Evolutionary conservation across 2,329 filamentous ascomycete genomes (phyloP).

Genomic region (Cryoendolithus antarcticus): DNA sequence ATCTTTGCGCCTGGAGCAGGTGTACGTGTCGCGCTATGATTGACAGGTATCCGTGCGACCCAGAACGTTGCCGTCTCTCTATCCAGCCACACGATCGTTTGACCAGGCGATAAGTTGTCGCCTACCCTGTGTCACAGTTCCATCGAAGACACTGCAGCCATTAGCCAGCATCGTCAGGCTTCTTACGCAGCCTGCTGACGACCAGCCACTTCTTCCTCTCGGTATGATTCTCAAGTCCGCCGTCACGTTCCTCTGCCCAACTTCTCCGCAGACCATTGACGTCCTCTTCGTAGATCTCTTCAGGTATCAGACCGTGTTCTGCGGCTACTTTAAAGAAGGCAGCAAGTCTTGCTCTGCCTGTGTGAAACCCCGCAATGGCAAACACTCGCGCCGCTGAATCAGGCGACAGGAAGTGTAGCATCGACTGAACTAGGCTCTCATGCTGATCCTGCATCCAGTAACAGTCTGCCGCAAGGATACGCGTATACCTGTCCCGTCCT

Average conservation of each 20-base stretch:
- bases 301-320: constrained; percentile 44
- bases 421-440: constrained; percentile 49
- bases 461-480: constrained; percentile 57
- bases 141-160: no score
- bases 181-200: constrained; percentile 26
- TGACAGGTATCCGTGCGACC: no score
- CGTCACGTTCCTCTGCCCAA: constrained; percentile 44
- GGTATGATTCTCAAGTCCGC: constrained; percentile 48
- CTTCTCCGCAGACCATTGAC: constrained; percentile 49
- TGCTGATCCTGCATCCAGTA: constrained; percentile 67
- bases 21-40: no score
- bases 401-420: constrained; percentile 47
- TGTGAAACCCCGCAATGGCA: constrained; percentile 62
- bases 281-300: constrained; percentile 57
- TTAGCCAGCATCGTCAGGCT: neutral
- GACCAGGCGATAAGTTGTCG: no score
- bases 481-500: constrained; percentile 39
- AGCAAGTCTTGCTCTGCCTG: constrained; percentile 53
- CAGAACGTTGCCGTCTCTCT: no score
- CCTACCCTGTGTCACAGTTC: no score
- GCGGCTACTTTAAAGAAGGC: constrained; percentile 50
- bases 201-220: constrained; percentile 61
- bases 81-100: no score
- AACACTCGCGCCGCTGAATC: constrained; percentile 41
- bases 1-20: no score